Evolutionary conservation across 2,329 filamentous ascomycete species (phyloP), one percentile per base, ranked within the genome.

Genomic region (Clonostachys sp.): DNA sequence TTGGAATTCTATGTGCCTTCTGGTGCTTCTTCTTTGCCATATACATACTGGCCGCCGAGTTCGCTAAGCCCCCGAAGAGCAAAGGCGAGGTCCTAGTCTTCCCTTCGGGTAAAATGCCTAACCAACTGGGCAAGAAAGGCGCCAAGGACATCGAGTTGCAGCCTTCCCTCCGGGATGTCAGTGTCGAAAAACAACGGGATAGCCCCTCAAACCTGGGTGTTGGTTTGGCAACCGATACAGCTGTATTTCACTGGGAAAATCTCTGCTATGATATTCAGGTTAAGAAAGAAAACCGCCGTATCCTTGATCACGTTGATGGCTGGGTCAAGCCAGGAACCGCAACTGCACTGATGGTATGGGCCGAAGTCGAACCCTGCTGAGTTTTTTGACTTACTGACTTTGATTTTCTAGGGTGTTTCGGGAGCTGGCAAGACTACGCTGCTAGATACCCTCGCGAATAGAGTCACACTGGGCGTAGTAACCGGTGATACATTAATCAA

Each of bases 221-320:
- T 10, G 12, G 36, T n/a, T 18, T 39, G 14, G 36, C 36, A 4
- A 18, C 36, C 8, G 36, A 18, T 39, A 55, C 50, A 0, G 57
- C 57, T 1, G 50, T 87, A 44, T 88, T 88, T 65, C 81, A 84
- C 53, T 89, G 85, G 85, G 72, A 79, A 48, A 73, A 86, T 53
- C 80, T 89, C 5, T 85, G 81, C 63, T 89, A 88, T 55, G 84
- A 88, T 49, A 84, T 89, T 57, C 79, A 81, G 56, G 84, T 88
- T 60, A 60, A 61, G 48, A 86, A 86, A 58, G 77, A 86, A 51
- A 62, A 69, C 2, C 75, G 85, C 16, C 75, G 81, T 18, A 81
- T 90, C 55, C 65, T 89, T 34, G 80, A 88, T 50, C 71, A 86
- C 48, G 83, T 88, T 8, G 81, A 86, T 55, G 84, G 85, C 7